Percentiles rank a stretch among this genome's conserved stretches.
phyloP scores from a whole-genome alignment of 2,329 filamentous ascomycete genomes.

The Fusarium setosum region DNA sequence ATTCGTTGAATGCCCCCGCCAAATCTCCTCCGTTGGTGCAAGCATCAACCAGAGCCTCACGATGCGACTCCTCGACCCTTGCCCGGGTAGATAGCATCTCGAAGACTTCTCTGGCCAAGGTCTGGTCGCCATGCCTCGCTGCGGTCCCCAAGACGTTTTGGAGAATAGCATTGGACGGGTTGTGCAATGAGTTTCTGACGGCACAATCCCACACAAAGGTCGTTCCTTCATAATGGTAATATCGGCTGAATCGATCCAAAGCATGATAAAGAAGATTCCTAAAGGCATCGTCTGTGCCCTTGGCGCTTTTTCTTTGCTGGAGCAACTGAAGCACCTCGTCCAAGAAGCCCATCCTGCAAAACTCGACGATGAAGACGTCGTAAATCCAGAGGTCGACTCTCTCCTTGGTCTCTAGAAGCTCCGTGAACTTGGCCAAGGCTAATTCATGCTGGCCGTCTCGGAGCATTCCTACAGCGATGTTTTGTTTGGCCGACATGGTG shows the following conservation, averaged over 20 bases:
- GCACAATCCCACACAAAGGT: slow-evolving; percentile 77
- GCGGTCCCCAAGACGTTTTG: slow-evolving; percentile 79
- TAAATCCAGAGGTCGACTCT: slow-evolving; percentile 78
- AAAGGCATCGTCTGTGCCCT: slow-evolving; percentile 52
- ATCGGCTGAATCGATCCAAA: slow-evolving; percentile 78
- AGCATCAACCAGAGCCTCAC: slow-evolving; percentile 81
- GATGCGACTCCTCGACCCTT: slow-evolving; percentile 74
- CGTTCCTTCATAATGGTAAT: slow-evolving; percentile 72
- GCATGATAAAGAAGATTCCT: slow-evolving; percentile 74
- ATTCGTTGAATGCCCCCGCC: slow-evolving; percentile 72
- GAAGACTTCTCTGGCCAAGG: slow-evolving; percentile 78
- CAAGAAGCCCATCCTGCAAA: slow-evolving; percentile 78
- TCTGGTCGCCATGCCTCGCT: slow-evolving; percentile 73
- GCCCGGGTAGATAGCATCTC: slow-evolving; percentile 54
- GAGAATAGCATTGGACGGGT: slow-evolving; percentile 69
- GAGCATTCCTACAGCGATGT: slow-evolving; percentile 78
- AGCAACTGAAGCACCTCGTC: slow-evolving; percentile 81
- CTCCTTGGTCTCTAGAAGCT: slow-evolving; percentile 68
- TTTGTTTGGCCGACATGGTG: slow-evolving; percentile 70
- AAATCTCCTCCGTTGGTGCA: slow-evolving; percentile 73
- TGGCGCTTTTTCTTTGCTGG: slow-evolving; percentile 60
- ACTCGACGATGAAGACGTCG: slow-evolving; percentile 79
- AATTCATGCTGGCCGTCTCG: slow-evolving; percentile 87
- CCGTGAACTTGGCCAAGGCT: slow-evolving; percentile 76
- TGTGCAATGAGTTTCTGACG: slow-evolving; percentile 59